A percentile compares a stretch with the other conserved stretches of the same genome.
phyloP scores from a whole-genome alignment of 2,329 filamentous ascomycete genomes.

The Colletotrichum cereale region DNA sequence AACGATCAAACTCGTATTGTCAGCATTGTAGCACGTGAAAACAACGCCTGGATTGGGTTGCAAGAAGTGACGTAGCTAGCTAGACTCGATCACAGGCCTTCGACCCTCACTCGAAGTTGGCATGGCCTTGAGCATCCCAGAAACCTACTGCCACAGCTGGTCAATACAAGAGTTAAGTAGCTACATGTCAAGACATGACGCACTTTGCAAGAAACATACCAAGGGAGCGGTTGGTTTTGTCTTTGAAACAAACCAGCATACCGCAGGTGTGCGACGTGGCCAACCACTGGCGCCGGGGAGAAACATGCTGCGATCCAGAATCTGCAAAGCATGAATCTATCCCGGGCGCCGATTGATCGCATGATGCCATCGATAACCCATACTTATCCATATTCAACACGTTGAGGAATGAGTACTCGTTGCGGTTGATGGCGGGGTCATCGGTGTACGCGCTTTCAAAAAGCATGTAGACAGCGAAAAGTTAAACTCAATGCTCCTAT shows the following conservation, averaged over 20 bases:
- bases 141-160: neutral
- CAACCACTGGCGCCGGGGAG: slow-evolving; percentile 16
- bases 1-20: neutral
- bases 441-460: neutral
- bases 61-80: neutral
- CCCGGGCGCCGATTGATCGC: neutral
- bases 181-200: neutral
- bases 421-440: neutral
- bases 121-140: neutral
- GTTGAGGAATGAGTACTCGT: neutral
- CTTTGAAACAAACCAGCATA: slow-evolving; percentile 12
- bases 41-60: neutral
- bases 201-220: slow-evolving; percentile 14
- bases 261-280: slow-evolving; percentile 4
- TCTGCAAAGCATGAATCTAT: neutral
- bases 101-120: neutral
- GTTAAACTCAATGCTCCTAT: neutral
- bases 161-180: neutral
- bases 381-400: neutral
- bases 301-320: neutral
- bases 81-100: neutral
- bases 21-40: neutral
- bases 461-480: neutral
- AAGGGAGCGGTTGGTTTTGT: slow-evolving; percentile 17
- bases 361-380: neutral